Percentiles rank a stretch among this genome's conserved stretches.
phyloP scores from a whole-genome alignment of 2,329 filamentous ascomycete genomes.

The Fonsecaea pedrosoi region DNA sequence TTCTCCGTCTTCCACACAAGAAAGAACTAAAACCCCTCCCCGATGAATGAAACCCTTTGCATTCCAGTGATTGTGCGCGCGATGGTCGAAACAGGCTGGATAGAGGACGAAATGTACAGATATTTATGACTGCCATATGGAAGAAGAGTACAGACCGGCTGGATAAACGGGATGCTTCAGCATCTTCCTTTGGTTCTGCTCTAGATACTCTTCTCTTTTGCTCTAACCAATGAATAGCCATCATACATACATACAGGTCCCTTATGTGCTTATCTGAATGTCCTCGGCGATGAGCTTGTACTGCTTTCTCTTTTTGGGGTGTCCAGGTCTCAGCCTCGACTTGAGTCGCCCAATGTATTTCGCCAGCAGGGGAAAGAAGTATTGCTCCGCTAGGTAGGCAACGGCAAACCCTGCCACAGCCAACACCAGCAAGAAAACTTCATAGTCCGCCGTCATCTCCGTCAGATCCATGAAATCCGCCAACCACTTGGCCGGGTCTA shows the following conservation, averaged over 20 bases:
- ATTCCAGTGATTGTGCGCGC: no score
- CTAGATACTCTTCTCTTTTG: background rate
- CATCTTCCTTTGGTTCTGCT: background rate
- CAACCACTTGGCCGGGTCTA: constrained; percentile 74
- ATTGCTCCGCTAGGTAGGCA: constrained; percentile 75
- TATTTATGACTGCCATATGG: background rate
- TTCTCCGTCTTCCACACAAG: background rate
- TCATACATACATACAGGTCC: constrained; percentile 23
- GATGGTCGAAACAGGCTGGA: background rate
- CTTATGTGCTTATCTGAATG: constrained; percentile 52
- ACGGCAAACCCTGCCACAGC: constrained; percentile 72
- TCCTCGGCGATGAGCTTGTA: constrained; percentile 82
- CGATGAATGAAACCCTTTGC: no score
- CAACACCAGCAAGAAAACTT: constrained; percentile 72
- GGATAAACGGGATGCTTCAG: background rate
- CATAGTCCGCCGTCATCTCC: constrained; percentile 73
- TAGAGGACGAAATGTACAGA: background rate
- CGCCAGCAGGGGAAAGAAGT: constrained; percentile 72
- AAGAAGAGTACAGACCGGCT: background rate
- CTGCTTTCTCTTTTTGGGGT: constrained; percentile 78
- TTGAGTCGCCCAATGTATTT: constrained; percentile 69
- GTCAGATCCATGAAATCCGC: constrained; percentile 84
- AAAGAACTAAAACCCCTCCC: background rate
- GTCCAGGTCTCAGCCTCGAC: constrained; percentile 61
- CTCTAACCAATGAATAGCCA: background rate